Conservation (phyloP, 2,329 filamentous ascomycete genomes). For the Fragosphaeria purpurea region DNA sequence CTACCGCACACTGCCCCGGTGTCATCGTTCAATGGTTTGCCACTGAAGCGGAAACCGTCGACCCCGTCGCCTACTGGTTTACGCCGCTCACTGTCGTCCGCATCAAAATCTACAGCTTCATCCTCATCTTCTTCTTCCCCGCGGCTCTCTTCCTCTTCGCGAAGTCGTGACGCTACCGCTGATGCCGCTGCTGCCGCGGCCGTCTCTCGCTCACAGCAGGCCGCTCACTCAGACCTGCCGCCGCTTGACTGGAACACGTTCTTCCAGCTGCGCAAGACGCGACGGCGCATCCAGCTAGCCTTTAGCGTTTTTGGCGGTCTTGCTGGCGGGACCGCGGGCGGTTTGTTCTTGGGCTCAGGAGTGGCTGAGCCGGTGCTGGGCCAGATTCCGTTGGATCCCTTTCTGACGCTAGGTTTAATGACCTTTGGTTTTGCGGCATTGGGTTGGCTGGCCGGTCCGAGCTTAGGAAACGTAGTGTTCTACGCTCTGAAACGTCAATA, state of each 20-base stretch:
- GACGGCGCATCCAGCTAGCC: constrained; percentile 71
- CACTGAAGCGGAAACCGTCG: constrained; percentile 3
- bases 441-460: constrained; percentile 82
- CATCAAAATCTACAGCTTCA: neutral
- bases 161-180: constrained; percentile 12
- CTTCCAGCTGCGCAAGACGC: constrained; percentile 78
- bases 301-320: constrained; percentile 61
- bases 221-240: constrained; percentile 18
- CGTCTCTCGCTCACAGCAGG: constrained; percentile 3
- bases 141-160: neutral
- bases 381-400: constrained; percentile 76
- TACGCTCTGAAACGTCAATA: constrained; percentile 62
- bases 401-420: constrained; percentile 73
- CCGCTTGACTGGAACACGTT: constrained; percentile 83
- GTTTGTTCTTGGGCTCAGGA: constrained; percentile 57
- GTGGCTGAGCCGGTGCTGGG: constrained; percentile 61
- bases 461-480: constrained; percentile 71
- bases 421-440: constrained; percentile 66
- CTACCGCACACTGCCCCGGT: neutral
- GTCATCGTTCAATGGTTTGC: too few species aligned
- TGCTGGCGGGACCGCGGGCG: constrained; percentile 51
- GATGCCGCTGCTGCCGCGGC: constrained; percentile 14
- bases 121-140: neutral
- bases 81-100: too few species aligned
- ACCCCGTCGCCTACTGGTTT: neutral